These are phyloP conservation scores for Ceratobasidium sp. DNA, from an alignment of 1,284 basidiomycete species.

Conservation along the genomic window DNA sequence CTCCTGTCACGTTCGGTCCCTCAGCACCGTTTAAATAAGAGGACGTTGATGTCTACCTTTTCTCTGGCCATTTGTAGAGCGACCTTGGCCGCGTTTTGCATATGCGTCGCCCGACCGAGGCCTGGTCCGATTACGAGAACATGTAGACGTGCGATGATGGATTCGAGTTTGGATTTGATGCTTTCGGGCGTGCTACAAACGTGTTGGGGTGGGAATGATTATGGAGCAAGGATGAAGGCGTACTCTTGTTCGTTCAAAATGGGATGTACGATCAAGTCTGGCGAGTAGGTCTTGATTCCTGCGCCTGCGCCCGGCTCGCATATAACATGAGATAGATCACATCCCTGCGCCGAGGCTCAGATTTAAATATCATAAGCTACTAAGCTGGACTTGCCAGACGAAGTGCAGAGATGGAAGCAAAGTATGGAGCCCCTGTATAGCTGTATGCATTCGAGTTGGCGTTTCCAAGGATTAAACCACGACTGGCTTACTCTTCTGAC, in stretches of 20 bases:
- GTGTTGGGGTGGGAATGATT: constrained; percentile 13
- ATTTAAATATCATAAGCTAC: constrained; percentile 38
- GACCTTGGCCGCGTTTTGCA: constrained; percentile 71
- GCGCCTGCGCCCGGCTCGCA: constrained; percentile 89
- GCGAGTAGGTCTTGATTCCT: constrained; percentile 95
- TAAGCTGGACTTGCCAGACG: constrained; percentile 62
- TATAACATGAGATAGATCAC: constrained; percentile 95
- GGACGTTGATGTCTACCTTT: constrained; percentile 8
- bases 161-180: constrained; percentile 66
- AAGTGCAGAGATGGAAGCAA: constrained; percentile 86
- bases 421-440: constrained; percentile 97
- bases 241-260: constrained; percentile 71
- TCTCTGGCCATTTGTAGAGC: constrained; percentile 57
- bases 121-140: constrained; percentile 94
- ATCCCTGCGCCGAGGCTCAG: constrained; percentile 63
- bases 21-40: too few species aligned
- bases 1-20: constrained; percentile 63
- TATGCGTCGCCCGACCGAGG: constrained; percentile 86
- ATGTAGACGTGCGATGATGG: constrained; percentile 84
- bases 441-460: constrained; percentile 43
- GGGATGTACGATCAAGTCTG: constrained; percentile 95
- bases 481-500: constrained; percentile 74
- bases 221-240: constrained; percentile 27
- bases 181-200: constrained; percentile 58
- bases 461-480: not conserved